Evolutionary conservation across 495 filamentous ascomycete species (phyloP).

Genomic region (Aspergillus kassunensis): DNA sequence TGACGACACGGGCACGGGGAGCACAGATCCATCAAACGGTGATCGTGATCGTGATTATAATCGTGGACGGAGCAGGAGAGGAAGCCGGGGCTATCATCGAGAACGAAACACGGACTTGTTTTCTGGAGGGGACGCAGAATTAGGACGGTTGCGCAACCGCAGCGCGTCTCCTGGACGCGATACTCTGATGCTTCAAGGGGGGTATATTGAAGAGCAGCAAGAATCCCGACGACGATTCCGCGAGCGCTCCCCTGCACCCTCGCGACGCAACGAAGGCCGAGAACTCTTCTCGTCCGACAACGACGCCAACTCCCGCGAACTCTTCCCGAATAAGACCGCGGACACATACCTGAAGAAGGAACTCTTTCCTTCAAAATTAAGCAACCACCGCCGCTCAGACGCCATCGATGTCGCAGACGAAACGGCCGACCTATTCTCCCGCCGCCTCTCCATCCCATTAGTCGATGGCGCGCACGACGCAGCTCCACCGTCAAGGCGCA

Average conservation of each 20-base stretch:
- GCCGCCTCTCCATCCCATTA: slow-evolving; percentile 50
- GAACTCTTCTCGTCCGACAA: slow-evolving; percentile 39
- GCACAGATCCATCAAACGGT: slow-evolving; percentile 29
- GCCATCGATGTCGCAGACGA: slow-evolving; percentile 64
- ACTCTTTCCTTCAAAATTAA: slow-evolving; percentile 62
- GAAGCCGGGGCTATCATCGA: slow-evolving; percentile 11
- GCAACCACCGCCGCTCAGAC: slow-evolving; percentile 61
- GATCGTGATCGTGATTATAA: slow-evolving; percentile 29
- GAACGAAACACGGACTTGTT: slow-evolving; percentile 45
- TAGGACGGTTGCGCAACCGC: slow-evolving; percentile 53
- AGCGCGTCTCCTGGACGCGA: slow-evolving; percentile 71
- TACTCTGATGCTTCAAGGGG: slow-evolving; percentile 56
- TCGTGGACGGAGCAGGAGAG: slow-evolving; percentile 24
- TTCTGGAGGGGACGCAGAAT: slow-evolving; percentile 33
- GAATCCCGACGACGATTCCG: slow-evolving; percentile 38
- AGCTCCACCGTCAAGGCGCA: slow-evolving; percentile 26
- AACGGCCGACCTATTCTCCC: slow-evolving; percentile 53
- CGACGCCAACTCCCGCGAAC: slow-evolving; percentile 33
- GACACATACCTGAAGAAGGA: slow-evolving; percentile 56
- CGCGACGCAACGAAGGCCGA: slow-evolving; percentile 34
- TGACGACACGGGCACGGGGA: slow-evolving; percentile 50
- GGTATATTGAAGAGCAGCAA: slow-evolving; percentile 40
- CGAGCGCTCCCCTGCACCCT: slow-evolving; percentile 35
- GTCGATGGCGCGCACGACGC: slow-evolving; percentile 41
- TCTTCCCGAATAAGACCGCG: slow-evolving; percentile 47